Evolutionary conservation across 2,329 filamentous ascomycete species (phyloP), one percentile per base, ranked within the genome.

Genomic region (Blumeriella jaapii): DNA sequence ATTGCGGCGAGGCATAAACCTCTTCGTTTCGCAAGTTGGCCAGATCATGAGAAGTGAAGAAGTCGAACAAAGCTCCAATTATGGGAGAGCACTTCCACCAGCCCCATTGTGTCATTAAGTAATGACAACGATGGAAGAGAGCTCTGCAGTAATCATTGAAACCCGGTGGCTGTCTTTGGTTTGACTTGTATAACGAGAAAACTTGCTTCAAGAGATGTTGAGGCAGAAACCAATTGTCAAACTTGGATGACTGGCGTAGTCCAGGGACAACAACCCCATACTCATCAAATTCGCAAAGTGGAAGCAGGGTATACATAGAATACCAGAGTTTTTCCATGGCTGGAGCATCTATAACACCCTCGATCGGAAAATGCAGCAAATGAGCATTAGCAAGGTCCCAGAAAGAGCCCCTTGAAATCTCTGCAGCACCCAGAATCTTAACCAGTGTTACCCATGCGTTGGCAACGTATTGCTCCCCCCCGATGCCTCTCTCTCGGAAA

Each of bases 141-240:
- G 71, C 67, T 12, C 69, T 65, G 40, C 71, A 76, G 47, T 81
- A 81, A 40, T 71, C 69, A 44, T 78, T 80, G 61, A 80, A 79
- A 48, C 71, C 69, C 2, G 72, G 61, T 1, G 66, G 55, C 46
- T 80, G 75, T 14, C 63, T 63, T 2, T 55, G 49, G 36, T 74
- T 71, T n/a, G 57, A 55, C 40, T 63, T 61, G 49, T 80, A 81
- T 2, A 77, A 49, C 13, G 68, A 56, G 36, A 79, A 75, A 9
- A 78, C 63, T 5, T 64, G 63, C 44, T 63, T 70, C 30, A 79
- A 42, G 18, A 78, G 51, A 36, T 61, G 65, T 41, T 77, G 73
- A 0, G 73, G 68, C 10, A 80, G 52, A 3, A 48, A 44, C 77
- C 77, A 82, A 16, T 76, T 75, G 39, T 80, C 74, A 15, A 66